These are phyloP conservation scores for Tilletia indica DNA, from an alignment of 1,284 basidiomycete species.

Conservation along the genomic window DNA sequence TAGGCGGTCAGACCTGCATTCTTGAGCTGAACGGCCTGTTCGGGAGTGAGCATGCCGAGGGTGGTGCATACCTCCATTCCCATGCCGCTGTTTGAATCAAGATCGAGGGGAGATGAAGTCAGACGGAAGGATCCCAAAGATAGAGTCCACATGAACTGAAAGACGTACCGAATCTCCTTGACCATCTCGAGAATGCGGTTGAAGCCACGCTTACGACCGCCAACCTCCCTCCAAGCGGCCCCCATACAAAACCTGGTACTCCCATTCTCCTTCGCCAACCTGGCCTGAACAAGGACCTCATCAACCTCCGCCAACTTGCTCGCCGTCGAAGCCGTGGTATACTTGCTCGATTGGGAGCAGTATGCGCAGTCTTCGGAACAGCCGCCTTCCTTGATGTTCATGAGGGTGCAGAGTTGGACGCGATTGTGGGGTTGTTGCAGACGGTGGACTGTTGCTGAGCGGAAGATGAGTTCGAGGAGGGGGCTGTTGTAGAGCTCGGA, in stretches of 20 bases:
- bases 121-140: background rate
- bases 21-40: conserved; percentile 82
- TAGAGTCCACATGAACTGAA: background rate
- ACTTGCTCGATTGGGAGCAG: conserved; percentile 91
- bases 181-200: conserved; percentile 94
- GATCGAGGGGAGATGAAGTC: background rate
- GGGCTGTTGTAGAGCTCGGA: conserved; percentile 51
- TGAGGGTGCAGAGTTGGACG: conserved; percentile 92
- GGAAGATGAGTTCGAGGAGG: conserved; percentile 52
- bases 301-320: conserved; percentile 85
- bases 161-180: conserved; percentile 62
- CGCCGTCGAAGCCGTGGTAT: conserved; percentile 84
- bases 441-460: conserved; percentile 69
- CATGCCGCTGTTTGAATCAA: conserved; percentile 42
- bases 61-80: conserved; percentile 83
- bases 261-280: conserved; percentile 90
- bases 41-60: conserved; percentile 89
- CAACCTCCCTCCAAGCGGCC: conserved; percentile 95
- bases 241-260: conserved; percentile 99
- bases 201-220: conserved; percentile 89
- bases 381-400: conserved; percentile 92
- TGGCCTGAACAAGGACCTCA: conserved; percentile 72
- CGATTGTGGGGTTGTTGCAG: conserved; percentile 81
- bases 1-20: conserved; percentile 95
- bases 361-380: conserved; percentile 98